phyloP scores from a whole-genome alignment of 768 basidiomycete genomes.

The Leccinellum luteum region DNA sequence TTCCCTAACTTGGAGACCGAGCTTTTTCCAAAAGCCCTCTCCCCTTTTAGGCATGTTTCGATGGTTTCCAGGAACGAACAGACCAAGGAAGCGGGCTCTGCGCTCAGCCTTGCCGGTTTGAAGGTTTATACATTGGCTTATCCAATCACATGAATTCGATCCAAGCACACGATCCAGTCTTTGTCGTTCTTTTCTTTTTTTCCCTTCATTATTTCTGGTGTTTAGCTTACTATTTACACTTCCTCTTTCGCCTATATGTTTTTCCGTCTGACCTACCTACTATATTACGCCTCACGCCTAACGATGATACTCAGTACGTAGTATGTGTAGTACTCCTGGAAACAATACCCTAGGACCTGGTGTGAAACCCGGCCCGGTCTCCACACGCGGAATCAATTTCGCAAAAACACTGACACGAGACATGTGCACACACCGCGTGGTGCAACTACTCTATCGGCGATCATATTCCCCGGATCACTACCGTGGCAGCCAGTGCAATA shows the following conservation, averaged over 20 bases:
- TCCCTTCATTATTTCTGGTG: not conserved
- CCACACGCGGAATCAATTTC: not conserved
- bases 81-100: slow-evolving; percentile 1
- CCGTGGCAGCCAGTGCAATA: not conserved
- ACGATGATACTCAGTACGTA: not conserved
- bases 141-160: not conserved
- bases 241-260: not conserved
- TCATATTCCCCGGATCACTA: not conserved
- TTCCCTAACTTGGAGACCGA: not conserved
- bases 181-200: not conserved
- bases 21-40: not conserved
- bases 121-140: not conserved
- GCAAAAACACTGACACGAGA: not conserved
- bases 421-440: not conserved
- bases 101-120: not conserved
- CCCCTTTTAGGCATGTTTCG: slow-evolving; percentile 8
- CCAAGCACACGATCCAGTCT: slow-evolving; percentile 2
- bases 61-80: slow-evolving; percentile 21
- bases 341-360: not conserved
- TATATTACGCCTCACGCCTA: not conserved
- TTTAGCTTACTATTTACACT: not conserved
- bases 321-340: not conserved
- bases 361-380: not conserved
- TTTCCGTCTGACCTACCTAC: not conserved
- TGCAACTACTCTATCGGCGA: not conserved